phyloP scores from a whole-genome alignment of 2,329 filamentous ascomycete species.

The Aspergillus novofumigatus region DNA sequence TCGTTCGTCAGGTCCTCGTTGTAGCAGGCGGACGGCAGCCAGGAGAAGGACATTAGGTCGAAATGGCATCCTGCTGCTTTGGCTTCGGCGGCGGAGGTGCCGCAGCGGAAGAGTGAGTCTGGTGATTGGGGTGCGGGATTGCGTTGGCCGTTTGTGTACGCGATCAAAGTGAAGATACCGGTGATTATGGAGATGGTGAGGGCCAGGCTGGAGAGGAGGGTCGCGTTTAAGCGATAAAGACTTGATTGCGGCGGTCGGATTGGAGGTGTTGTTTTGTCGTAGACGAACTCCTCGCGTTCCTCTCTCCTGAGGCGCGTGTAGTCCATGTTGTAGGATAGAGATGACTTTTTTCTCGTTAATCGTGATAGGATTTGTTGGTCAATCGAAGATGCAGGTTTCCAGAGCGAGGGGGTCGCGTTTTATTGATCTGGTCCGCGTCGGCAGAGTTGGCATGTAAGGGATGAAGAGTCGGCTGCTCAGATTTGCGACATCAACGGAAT shows the following conservation, averaged over 20 bases:
- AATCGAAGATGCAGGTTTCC: neutral
- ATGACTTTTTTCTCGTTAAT: neutral
- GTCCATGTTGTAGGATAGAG: neutral
- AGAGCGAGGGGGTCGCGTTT: neutral
- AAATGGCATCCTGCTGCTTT: slow-evolving; percentile 18
- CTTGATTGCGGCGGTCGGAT: neutral
- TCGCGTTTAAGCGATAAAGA: neutral
- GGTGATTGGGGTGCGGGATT: neutral
- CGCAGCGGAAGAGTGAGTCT: slow-evolving; percentile 1
- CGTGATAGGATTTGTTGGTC: neutral
- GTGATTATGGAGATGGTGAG: neutral
- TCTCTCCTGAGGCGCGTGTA: neutral
- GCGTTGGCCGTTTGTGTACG: neutral
- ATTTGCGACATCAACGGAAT: neutral
- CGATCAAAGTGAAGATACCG: neutral
- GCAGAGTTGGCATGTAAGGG: neutral
- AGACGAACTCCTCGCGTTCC: neutral
- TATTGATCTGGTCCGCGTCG: neutral
- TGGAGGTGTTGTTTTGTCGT: neutral
- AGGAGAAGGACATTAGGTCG: slow-evolving; percentile 23
- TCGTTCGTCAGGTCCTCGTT: slow-evolving; percentile 16
- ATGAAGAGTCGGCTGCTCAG: neutral
- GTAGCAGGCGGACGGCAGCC: slow-evolving; percentile 22
- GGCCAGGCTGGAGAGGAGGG: neutral
- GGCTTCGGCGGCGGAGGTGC: slow-evolving; percentile 14